Evolutionary conservation across 371 early-diverging fungal genomes (phyloP), one percentile per base, ranked within the genome.

Genomic region (Choanephora cucurbitarum): DNA sequence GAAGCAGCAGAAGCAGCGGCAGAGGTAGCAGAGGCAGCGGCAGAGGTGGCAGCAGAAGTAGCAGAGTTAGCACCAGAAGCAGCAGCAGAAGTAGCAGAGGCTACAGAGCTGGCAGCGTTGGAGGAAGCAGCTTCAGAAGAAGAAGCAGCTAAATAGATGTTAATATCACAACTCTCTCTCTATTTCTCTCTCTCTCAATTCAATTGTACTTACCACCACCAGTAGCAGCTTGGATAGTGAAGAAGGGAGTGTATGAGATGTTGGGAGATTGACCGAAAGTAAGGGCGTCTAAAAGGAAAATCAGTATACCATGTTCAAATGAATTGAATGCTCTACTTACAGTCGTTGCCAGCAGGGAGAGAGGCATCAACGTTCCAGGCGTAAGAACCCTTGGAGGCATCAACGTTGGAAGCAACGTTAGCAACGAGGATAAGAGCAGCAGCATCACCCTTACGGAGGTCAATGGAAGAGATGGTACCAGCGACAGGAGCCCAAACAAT

Each of bases 351-450:
- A 33, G 71, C 56, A 13, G 68, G 17, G 23, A 67, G 24, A 37
- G 47, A 46, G 13, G 72, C 64, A 41, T 72, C 73, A 40, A 79
- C 55, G 31, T 50, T 57, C 80, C 80, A 79, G 44, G 58, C 50
- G 53, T 70, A 76, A 21, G 63, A 39, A 33, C 64, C 57, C 28
- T 57, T 17, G 14, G 57, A 6, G 28, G 75, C 77, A 58, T 58
- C 59, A 28, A 79, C 70, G 34, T 73, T 69, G 45, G 55, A 55
- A 10, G 65, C 65, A 55, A 58, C 45, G 41, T 57, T 53, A 19
- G 47, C 21, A 49, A 64, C 47, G 22, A 52, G 39, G 10, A 28
- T 41, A 34, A 63, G 59, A 21, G 57, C 64, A 55, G 22, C 14
- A 13, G 43, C 34, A 49, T 15, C 23, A 52, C 62, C 69, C 21